Evolutionary conservation across 495 filamentous ascomycete species (phyloP).

Genomic region (Neurospora sp.): DNA sequence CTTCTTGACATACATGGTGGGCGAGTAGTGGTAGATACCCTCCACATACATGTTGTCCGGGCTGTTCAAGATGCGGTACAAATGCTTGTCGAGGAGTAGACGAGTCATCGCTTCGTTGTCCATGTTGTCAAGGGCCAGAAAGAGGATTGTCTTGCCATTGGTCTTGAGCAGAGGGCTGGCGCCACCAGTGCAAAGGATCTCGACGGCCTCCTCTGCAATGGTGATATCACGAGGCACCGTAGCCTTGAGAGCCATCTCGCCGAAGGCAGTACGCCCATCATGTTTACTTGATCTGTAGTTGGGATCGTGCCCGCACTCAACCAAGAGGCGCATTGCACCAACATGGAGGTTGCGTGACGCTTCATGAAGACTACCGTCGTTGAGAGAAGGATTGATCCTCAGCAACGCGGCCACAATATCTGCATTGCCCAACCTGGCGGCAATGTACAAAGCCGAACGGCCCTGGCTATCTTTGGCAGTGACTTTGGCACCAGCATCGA

Average conservation of each 20-base stretch:
- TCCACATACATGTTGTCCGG: conserved; percentile 30
- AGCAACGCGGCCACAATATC: conserved; percentile 14
- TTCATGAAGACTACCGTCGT: conserved; percentile 37
- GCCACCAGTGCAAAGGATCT: conserved; percentile 26
- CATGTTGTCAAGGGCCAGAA: conserved; percentile 31
- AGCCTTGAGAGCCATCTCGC: conserved; percentile 30
- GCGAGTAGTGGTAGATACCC: conserved; percentile 29
- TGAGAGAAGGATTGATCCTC: conserved; percentile 11
- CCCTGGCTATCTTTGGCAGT: conserved; percentile 27
- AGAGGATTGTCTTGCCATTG: conserved; percentile 29
- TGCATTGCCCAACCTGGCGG: conserved; percentile 14
- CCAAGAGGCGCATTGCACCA: conserved; percentile 25
- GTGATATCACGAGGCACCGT: conserved; percentile 20
- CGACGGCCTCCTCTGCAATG: conserved; percentile 22
- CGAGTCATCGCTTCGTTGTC: conserved; percentile 27
- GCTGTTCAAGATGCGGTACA: conserved; percentile 30
- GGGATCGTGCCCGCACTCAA: conserved; percentile 30
- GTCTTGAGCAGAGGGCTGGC: conserved; percentile 27
- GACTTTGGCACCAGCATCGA: conserved; percentile 28
- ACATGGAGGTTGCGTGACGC: conserved; percentile 29
- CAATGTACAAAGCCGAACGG: conserved; percentile 32
- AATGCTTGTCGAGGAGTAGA: conserved; percentile 19
- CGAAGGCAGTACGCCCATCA: conserved; percentile 31
- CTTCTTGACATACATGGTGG: conserved; percentile 33
- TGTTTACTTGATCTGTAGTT: conserved; percentile 32